A percentile compares a stretch with the other conserved stretches of the same genome.
phyloP scores from a whole-genome alignment of 108 stramenopile species.

The Cylindrotheca closterium region DNA sequence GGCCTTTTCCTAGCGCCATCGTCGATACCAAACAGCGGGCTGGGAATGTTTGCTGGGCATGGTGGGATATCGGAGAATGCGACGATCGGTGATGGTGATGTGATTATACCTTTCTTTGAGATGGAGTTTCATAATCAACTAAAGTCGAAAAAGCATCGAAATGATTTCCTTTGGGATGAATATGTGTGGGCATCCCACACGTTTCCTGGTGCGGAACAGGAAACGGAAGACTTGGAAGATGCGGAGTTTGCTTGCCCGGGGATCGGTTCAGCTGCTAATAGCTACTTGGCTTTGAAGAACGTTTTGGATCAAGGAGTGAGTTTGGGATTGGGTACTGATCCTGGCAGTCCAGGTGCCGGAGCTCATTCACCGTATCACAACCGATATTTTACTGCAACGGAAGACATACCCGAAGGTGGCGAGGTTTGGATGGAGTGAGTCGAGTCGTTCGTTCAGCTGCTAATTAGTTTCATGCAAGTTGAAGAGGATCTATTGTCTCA shows the following conservation, averaged over 20 bases:
- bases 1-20: conserved; percentile 43
- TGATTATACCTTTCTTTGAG: conserved; percentile 37
- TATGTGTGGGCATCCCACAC: conserved; percentile 25
- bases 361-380: conserved; percentile 49
- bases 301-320: conserved; percentile 19
- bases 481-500: too few species aligned
- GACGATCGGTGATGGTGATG: conserved; percentile 22
- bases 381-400: conserved; percentile 18
- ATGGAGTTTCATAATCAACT: conserved; percentile 15
- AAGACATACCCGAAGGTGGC: conserved; percentile 44
- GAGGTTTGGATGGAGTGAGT: conserved; percentile 48
- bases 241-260: conserved; percentile 29
- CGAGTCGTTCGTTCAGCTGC: background rate
- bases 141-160: conserved; percentile 1
- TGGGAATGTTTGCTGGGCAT: conserved; percentile 39
- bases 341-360: conserved; percentile 55
- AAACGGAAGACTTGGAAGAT: conserved; percentile 17
- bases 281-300: conserved; percentile 51
- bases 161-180: conserved; percentile 33
- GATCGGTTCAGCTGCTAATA: conserved; percentile 55
- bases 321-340: conserved; percentile 21
- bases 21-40: conserved; percentile 39
- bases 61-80: conserved; percentile 10
- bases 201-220: conserved; percentile 30
- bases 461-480: too few species aligned